Evolutionary conservation across 108 stramenopile genomes (phyloP).

Genomic region (Epipyxis sp.): DNA sequence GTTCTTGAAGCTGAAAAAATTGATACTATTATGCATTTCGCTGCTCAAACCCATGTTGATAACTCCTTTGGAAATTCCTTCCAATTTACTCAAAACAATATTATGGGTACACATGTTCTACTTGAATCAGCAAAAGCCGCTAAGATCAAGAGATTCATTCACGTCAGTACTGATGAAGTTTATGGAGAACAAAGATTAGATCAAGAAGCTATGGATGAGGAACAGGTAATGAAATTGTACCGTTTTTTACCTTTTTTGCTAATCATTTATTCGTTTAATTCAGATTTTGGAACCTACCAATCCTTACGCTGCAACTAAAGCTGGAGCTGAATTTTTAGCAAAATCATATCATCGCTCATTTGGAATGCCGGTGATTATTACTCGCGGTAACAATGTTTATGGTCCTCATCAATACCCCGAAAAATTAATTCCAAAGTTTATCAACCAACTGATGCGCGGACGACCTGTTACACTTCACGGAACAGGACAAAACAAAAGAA

Average conservation of each 20-base stretch:
- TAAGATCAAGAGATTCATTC: constrained; percentile 83
- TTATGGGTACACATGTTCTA: constrained; percentile 95
- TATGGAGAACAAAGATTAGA: constrained; percentile 90
- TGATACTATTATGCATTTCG: constrained; percentile 98
- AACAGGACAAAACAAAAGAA: constrained; percentile 86
- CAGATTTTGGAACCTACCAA: constrained; percentile 73
- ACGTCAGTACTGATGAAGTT: constrained; percentile 96
- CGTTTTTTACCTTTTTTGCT: not conserved
- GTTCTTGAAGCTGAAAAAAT: constrained; percentile 84
- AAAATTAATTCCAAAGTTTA: constrained; percentile 98
- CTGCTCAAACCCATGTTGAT: constrained; percentile 94
- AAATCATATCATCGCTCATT: constrained; percentile 79
- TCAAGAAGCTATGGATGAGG: constrained; percentile 89
- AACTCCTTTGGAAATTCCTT: constrained; percentile 99
- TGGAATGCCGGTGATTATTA: constrained; percentile 84
- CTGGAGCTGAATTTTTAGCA: constrained; percentile 95
- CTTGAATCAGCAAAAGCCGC: constrained; percentile 89
- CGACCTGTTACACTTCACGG: constrained; percentile 90
- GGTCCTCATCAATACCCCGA: constrained; percentile 98
- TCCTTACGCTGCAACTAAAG: constrained; percentile 98
- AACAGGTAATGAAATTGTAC: constrained; percentile 74
- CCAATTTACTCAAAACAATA: constrained; percentile 95
- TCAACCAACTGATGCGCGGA: constrained; percentile 86
- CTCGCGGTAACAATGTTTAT: constrained; percentile 98
- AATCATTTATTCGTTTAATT: not conserved